phyloP scores from a whole-genome alignment of 768 basidiomycete species.

The Termitomyces sp. region DNA sequence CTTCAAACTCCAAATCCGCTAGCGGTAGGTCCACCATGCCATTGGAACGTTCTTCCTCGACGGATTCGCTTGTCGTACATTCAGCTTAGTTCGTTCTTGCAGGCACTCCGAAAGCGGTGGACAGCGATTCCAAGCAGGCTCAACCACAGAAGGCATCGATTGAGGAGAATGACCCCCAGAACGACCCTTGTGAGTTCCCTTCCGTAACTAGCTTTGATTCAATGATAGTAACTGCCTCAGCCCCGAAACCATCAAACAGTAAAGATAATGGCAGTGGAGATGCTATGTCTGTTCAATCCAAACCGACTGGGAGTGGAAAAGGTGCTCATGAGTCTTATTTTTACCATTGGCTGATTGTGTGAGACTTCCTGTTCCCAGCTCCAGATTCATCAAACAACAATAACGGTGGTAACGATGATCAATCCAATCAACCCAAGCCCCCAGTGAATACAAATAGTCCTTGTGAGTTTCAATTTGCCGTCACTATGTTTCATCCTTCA shows the following conservation, averaged over 20 bases:
- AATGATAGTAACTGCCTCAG: neutral
- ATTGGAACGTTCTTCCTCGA: neutral
- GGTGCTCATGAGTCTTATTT: neutral
- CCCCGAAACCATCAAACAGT: neutral
- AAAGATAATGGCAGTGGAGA: neutral
- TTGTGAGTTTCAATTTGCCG: neutral
- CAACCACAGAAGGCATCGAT: neutral
- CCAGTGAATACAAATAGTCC: neutral
- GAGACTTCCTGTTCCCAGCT: neutral
- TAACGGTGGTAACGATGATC: neutral
- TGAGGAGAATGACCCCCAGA: neutral
- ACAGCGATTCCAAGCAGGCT: neutral
- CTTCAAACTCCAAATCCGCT: constrained; percentile 11
- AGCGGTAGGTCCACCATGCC: constrained; percentile 13
- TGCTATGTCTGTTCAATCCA: neutral
- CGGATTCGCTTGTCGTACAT: neutral
- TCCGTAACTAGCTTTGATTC: neutral
- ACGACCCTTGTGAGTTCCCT: neutral
- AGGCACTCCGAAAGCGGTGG: constrained; percentile 11
- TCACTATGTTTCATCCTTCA: neutral
- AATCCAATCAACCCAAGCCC: neutral
- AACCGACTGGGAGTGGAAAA: neutral
- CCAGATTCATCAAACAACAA: neutral
- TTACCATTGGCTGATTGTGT: neutral
- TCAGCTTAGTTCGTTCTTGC: neutral